Conservation (phyloP, 164 flowering plant species). For the Amborella trichopoda region DNA sequence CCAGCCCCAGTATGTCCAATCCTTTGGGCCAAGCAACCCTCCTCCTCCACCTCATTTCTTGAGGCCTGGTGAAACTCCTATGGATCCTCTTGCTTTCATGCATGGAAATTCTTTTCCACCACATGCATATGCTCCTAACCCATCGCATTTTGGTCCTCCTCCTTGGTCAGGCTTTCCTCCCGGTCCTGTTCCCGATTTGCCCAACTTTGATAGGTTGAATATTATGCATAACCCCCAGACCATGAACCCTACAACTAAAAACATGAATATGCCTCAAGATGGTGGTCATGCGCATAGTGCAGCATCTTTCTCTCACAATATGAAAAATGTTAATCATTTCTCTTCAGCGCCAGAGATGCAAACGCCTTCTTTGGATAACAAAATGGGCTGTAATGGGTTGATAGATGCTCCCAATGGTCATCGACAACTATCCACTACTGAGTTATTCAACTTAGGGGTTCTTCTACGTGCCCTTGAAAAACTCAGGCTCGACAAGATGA, state of each 20-base stretch:
- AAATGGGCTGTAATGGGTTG: constrained; percentile 12
- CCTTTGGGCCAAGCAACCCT: constrained; percentile 24
- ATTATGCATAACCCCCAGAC: too few relatives aligned
- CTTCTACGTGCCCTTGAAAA: constrained; percentile 61
- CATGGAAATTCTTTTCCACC: constrained; percentile 24
- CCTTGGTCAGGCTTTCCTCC: constrained; percentile 23
- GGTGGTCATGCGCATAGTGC: constrained; percentile 9
- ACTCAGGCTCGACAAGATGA: constrained; percentile 54
- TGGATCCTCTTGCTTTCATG: constrained; percentile 22
- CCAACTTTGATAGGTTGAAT: constrained; percentile 40
- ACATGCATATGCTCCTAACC: constrained; percentile 11
- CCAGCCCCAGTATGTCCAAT: constrained; percentile 31
- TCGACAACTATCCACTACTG: constrained; percentile 34
- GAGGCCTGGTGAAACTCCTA: constrained; percentile 21
- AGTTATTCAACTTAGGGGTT: constrained; percentile 45
- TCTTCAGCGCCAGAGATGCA: constrained; percentile 30
- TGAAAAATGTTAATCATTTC: constrained; percentile 11
- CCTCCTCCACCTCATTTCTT: constrained; percentile 18
- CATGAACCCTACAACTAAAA: too few relatives aligned
- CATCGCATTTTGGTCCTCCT: constrained; percentile 18
- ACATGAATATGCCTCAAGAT: constrained; percentile 20
- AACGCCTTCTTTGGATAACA: constrained; percentile 13
- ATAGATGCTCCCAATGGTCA: constrained; percentile 40
- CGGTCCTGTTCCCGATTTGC: constrained; percentile 20
- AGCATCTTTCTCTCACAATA: constrained; percentile 14